A percentile compares a stretch with the other conserved stretches of the same genome.
Evolutionary conservation across 2,329 filamentous ascomycete genomes (phyloP).

Genomic region (Colletotrichum orchidophilum): DNA sequence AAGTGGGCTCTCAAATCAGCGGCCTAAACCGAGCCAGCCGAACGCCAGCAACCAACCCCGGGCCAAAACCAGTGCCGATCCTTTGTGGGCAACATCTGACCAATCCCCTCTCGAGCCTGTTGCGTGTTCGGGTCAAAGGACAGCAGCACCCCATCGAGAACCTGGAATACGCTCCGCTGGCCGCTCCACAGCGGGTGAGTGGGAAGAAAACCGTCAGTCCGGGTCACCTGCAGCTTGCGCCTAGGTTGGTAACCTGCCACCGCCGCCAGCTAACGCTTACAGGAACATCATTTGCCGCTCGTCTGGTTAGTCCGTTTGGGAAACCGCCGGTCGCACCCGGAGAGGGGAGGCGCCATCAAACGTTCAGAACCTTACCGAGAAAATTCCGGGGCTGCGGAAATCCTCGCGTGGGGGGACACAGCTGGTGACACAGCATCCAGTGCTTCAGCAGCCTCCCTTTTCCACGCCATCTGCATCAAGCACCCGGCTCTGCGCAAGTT

Average conservation of each 20-base stretch:
- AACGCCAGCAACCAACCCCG: background rate
- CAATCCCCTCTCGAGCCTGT: background rate
- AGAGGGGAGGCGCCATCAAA: background rate
- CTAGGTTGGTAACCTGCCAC: background rate
- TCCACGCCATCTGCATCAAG: background rate
- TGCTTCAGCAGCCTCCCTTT: background rate
- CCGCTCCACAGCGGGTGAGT: background rate
- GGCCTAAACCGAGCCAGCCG: slow-evolving; percentile 5
- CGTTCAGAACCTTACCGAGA: background rate
- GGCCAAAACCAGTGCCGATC: background rate
- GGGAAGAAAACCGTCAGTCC: background rate
- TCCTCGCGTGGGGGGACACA: slow-evolving; percentile 1
- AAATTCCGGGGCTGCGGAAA: slow-evolving; percentile 18
- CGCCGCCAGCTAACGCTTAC: slow-evolving; percentile 6
- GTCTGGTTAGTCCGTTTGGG: slow-evolving; percentile 7
- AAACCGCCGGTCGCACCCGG: background rate
- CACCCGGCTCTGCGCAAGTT: background rate
- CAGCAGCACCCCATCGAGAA: background rate
- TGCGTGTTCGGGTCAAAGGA: slow-evolving; percentile 20
- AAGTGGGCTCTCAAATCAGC: background rate
- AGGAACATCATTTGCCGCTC: slow-evolving; percentile 4
- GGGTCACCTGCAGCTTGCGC: slow-evolving; percentile 14
- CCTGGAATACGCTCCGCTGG: no score
- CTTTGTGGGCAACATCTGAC: background rate
- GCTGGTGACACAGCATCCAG: background rate